Percentiles rank a stretch among this genome's conserved stretches.
Evolutionary conservation across 2,329 filamentous ascomycete genomes (phyloP).

Genomic region (Calonectria honghensis): DNA sequence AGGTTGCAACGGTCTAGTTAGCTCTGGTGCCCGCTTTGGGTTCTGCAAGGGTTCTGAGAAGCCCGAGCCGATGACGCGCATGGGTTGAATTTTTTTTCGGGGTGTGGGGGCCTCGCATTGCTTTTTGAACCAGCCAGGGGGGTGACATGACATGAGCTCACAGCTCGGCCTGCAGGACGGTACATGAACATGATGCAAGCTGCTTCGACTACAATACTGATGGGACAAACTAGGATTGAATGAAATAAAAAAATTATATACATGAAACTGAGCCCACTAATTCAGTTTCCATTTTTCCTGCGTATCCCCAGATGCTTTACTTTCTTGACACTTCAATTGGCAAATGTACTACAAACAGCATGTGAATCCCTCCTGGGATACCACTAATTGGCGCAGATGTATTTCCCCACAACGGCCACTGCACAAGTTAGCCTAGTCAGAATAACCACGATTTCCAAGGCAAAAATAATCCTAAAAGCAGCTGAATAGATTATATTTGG

Average conservation of each 20-base stretch:
- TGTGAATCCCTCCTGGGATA: background rate
- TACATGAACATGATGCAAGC: background rate
- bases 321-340: background rate
- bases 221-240: background rate
- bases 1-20: background rate
- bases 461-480: too few species aligned
- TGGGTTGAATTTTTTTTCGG: background rate
- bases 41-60: constrained; percentile 1
- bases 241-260: background rate
- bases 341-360: background rate
- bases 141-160: constrained; percentile 5
- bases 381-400: constrained; percentile 27
- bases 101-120: background rate
- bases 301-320: background rate
- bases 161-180: background rate
- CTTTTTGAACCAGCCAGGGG: background rate
- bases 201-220: background rate
- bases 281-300: background rate
- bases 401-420: background rate
- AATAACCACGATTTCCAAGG: too few species aligned
- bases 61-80: constrained; percentile 18
- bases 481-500: too few species aligned
- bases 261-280: background rate
- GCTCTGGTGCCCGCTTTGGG: constrained; percentile 1
- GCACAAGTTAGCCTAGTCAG: too few species aligned